A percentile compares a stretch with the other conserved stretches of the same genome.
Conservation (phyloP, 768 basidiomycete genomes). For the Peribolospora baueri region DNA sequence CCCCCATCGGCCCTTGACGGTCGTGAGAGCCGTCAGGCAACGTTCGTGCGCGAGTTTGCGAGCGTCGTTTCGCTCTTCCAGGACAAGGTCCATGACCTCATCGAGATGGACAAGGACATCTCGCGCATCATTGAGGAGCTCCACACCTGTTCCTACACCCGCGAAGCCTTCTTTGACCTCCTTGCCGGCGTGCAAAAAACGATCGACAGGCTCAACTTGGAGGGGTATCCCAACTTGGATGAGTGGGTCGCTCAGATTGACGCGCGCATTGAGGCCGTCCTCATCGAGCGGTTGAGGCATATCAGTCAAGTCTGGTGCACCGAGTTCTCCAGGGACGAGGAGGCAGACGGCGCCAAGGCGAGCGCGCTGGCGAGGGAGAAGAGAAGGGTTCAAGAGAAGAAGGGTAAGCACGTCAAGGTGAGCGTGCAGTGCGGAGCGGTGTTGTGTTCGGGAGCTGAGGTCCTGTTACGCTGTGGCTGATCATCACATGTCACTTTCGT, state of each 20-base stretch:
- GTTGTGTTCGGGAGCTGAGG: background rate
- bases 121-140: conserved; percentile 64
- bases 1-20: conserved; percentile 34
- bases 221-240: conserved; percentile 85
- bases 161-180: conserved; percentile 56
- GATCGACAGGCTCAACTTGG: conserved; percentile 84
- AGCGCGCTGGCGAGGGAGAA: conserved; percentile 1
- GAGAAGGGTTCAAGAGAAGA: conserved; percentile 26
- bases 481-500: background rate
- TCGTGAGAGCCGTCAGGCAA: conserved; percentile 64
- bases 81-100: conserved; percentile 86
- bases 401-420: conserved; percentile 53
- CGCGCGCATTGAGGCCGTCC: conserved; percentile 54
- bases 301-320: conserved; percentile 69
- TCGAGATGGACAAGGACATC: conserved; percentile 75
- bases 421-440: conserved; percentile 3
- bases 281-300: conserved; percentile 46
- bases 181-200: conserved; percentile 60
- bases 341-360: background rate
- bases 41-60: conserved; percentile 86
- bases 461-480: background rate
- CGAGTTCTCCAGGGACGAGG: conserved; percentile 51
- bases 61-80: conserved; percentile 76
- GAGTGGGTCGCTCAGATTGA: conserved; percentile 66
- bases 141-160: conserved; percentile 57